Base-by-base conservation (phyloP, 108 stramenopile species). In the Nitzschia palea region DNA sequence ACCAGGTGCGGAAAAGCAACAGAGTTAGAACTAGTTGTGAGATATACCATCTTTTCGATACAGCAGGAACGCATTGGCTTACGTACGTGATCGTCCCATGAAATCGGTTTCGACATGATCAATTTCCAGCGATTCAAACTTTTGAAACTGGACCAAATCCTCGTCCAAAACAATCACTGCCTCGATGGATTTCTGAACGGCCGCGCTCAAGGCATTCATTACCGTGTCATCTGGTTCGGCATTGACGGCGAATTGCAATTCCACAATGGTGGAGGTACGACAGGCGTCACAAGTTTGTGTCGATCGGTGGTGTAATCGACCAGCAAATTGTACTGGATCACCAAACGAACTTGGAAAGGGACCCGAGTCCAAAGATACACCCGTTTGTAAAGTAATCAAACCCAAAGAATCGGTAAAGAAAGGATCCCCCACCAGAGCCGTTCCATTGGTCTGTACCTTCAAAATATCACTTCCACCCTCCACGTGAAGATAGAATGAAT, bases 181-280 rank as follows among this genome's bases (percentile, higher is more conserved):
- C 29, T 28, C 14, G 22, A 71, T 25, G 2, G 50, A 25, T 35
- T 71, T 32, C 12, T 35, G 35, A 8, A 62, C 50, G 2, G 70
- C 44, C 36, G 36, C 51, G 37, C 25, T 42, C 1, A 71, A 23
- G 4, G 10, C 45, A 34, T 26, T 3, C 51, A 71, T 23, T 2
- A 54, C 29, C n/a, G 0, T 32, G 17, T 23, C 37, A 3, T 25
- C 37, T 62, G 70, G 70, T 5, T 62, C 45, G 18, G 12, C 61
- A 29, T 71, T 53, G 15, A 71, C 32, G 15, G 51, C 35, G 54
- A 71, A 71, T 18, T 55, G 15, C 4, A 68, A 25, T 22, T 55
- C 37, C 18, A 56, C 55, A 23, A 28, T 8, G 10, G 55, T 44
- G 6, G 35, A 35, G 12, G 27, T 56, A 15, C 50, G 12, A 14